phyloP scores from a whole-genome alignment of 2,329 filamentous ascomycete species.

The Cladobotryum mycophilum region DNA sequence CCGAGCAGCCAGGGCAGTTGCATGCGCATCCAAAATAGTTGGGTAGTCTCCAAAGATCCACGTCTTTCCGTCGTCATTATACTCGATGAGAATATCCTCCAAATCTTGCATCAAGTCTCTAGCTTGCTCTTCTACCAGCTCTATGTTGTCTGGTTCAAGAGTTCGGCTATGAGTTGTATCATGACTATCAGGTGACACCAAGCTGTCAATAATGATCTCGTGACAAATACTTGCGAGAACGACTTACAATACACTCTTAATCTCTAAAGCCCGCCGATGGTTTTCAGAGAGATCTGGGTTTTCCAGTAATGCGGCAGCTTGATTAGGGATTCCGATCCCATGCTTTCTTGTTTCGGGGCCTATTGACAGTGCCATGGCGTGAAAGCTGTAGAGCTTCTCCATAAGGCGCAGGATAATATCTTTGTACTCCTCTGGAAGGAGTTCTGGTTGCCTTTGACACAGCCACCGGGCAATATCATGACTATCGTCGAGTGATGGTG shows the following conservation, averaged over 20 bases:
- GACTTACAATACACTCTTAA: slow-evolving; percentile 26
- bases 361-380: slow-evolving; percentile 20
- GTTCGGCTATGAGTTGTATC: slow-evolving; percentile 19
- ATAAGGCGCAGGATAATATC: slow-evolving; percentile 19
- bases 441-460: slow-evolving; percentile 22
- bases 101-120: slow-evolving; percentile 19
- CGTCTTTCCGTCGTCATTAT: slow-evolving; percentile 9
- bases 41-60: slow-evolving; percentile 25
- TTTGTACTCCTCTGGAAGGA: slow-evolving; percentile 20
- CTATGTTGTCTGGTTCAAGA: slow-evolving; percentile 20
- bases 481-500: slow-evolving; percentile 20
- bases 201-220: neutral
- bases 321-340: slow-evolving; percentile 23
- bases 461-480: slow-evolving; percentile 24
- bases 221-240: too few relatives aligned
- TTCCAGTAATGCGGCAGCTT: slow-evolving; percentile 24
- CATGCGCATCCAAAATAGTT: slow-evolving; percentile 25
- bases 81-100: slow-evolving; percentile 12
- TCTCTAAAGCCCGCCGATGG: slow-evolving; percentile 24
- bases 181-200: slow-evolving; percentile 15
- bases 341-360: slow-evolving; percentile 18
- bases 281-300: slow-evolving; percentile 18
- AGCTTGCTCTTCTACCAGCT: slow-evolving; percentile 17
- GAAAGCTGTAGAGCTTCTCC: slow-evolving; percentile 21
- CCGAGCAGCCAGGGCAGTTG: slow-evolving; percentile 16